phyloP scores from a whole-genome alignment of 78 protist species.

The Isochrysis galbana region DNA sequence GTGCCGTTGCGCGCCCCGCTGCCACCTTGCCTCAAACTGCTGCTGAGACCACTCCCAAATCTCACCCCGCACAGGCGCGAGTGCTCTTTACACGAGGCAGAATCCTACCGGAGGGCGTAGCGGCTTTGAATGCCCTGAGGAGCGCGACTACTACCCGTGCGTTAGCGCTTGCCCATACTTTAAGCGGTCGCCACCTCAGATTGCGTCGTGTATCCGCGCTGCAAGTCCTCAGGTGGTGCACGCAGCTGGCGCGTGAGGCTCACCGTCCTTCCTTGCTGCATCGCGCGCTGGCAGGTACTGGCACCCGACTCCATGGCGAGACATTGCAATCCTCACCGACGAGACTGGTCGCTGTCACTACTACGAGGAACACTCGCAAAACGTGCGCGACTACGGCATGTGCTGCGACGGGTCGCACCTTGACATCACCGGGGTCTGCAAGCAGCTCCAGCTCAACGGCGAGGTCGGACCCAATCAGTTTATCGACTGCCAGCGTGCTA shows the following conservation, averaged over 20 bases:
- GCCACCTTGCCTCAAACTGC: no score
- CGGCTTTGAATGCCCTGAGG: slow-evolving; percentile 89
- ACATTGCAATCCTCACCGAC: slow-evolving; percentile 74
- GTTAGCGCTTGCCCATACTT: no score
- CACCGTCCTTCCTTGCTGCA: no score
- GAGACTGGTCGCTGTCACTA: slow-evolving; percentile 55
- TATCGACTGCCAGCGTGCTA: no score
- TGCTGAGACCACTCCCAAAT: no score
- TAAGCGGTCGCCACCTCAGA: no score
- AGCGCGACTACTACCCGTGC: slow-evolving; percentile 93
- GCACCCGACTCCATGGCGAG: slow-evolving; percentile 88
- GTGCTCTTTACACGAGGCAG: neutral
- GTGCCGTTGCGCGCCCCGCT: neutral
- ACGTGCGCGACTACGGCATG: slow-evolving; percentile 37
- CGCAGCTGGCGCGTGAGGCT: no score
- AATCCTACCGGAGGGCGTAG: slow-evolving; percentile 48
- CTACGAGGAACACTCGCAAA: slow-evolving; percentile 70
- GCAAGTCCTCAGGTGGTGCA: no score
- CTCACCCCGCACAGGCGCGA: neutral
- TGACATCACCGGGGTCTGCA: neutral
- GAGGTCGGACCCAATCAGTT: neutral
- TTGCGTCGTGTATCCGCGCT: no score
- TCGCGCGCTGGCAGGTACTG: no score
- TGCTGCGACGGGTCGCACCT: neutral
- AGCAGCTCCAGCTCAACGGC: neutral